Evolutionary conservation across 495 filamentous ascomycete species (phyloP).

Genomic region (Aspergillus incahuasiensis): DNA sequence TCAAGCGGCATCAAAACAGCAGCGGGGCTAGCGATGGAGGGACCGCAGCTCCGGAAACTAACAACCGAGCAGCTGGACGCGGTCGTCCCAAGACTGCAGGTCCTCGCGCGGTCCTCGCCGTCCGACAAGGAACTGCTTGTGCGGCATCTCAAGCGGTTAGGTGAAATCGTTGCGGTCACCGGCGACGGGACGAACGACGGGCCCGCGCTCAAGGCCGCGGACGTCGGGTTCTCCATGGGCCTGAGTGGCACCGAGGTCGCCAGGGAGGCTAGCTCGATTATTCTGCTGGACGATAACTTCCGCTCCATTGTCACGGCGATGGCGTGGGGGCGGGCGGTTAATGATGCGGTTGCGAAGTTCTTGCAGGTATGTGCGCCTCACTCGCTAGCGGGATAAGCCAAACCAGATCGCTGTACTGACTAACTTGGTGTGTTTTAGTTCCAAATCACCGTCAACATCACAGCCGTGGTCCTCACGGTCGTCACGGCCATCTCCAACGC

Average conservation of each 20-base stretch:
- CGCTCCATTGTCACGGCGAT: constrained; percentile 81
- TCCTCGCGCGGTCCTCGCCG: constrained; percentile 80
- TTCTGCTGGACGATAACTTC: constrained; percentile 91
- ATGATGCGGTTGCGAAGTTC: constrained; percentile 87
- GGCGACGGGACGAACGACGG: constrained; percentile 93
- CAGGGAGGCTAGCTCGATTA: constrained; percentile 88
- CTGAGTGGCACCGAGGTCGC: constrained; percentile 87
- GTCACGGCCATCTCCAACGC: constrained; percentile 70
- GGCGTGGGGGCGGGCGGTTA: constrained; percentile 89
- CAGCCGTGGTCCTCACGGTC: constrained; percentile 78
- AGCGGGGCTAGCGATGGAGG: constrained; percentile 70
- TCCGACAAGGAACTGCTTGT: constrained; percentile 84
- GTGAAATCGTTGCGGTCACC: constrained; percentile 78
- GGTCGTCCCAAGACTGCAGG: constrained; percentile 69
- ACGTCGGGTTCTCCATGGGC: constrained; percentile 92
- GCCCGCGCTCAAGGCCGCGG: constrained; percentile 76
- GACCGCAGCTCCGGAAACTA: constrained; percentile 74
- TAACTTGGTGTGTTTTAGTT: no score
- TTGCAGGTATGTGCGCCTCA: constrained; percentile 36
- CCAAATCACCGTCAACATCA: constrained; percentile 89
- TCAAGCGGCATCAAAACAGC: constrained; percentile 82
- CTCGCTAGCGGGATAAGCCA: neutral
- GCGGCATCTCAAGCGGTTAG: constrained; percentile 63
- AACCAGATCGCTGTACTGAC: neutral
- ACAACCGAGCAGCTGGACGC: constrained; percentile 64